These are phyloP conservation scores for Suillus paluster DNA, from an alignment of 768 basidiomycete species.

Conservation along the genomic window DNA sequence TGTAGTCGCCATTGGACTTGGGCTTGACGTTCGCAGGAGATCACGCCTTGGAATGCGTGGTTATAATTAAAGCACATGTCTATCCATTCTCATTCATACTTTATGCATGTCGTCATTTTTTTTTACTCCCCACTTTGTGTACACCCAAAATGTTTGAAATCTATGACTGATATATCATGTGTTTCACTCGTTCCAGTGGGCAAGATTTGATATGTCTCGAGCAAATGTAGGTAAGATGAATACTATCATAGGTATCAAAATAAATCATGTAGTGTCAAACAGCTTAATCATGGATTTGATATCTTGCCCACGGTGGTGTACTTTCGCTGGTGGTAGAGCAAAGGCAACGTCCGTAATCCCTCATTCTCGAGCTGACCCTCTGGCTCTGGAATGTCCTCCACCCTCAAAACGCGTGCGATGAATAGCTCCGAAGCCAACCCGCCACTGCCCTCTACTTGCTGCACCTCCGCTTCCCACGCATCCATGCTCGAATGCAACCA, in stretches of 20 bases:
- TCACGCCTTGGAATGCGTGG: not conserved
- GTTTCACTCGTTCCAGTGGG: not conserved
- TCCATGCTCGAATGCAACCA: slow-evolving; percentile 34
- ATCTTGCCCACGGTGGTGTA: slow-evolving; percentile 56
- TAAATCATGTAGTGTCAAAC: not conserved
- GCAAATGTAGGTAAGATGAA: too few relatives aligned
- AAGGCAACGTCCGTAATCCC: slow-evolving; percentile 46
- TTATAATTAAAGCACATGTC: not conserved
- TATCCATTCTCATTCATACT: not conserved
- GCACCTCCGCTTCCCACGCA: slow-evolving; percentile 17
- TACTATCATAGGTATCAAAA: not conserved
- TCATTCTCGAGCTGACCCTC: slow-evolving; percentile 24
- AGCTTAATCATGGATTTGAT: slow-evolving; percentile 14
- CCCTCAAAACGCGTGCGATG: slow-evolving; percentile 75
- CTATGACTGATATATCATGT: not conserved
- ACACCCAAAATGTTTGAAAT: too few relatives aligned
- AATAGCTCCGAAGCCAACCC: slow-evolving; percentile 71
- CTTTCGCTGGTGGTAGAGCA: slow-evolving; percentile 65
- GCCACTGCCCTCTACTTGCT: slow-evolving; percentile 28
- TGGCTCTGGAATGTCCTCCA: slow-evolving; percentile 46
- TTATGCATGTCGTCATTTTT: too few relatives aligned
- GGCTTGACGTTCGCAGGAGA: not conserved
- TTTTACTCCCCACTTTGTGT: too few relatives aligned
- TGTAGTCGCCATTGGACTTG: not conserved
- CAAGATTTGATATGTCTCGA: not conserved